Conservation (phyloP, 2,329 filamentous ascomycete genomes). For the Fusarium sp. region DNA sequence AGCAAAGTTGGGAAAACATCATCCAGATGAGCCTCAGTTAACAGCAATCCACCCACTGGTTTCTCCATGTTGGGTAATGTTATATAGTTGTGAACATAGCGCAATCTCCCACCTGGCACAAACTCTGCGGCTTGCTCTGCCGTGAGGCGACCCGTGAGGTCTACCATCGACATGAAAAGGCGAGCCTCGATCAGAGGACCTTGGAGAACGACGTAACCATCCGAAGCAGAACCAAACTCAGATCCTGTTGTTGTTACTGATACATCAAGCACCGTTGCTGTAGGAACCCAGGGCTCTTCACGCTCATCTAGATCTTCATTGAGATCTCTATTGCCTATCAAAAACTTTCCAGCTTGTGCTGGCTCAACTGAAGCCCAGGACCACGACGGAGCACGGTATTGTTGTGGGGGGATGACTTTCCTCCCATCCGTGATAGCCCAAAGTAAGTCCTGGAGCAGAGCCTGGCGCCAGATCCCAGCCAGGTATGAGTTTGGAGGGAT, state of each 20-base stretch:
- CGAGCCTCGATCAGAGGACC: constrained; percentile 37
- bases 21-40: constrained; percentile 23
- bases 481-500: constrained; percentile 28
- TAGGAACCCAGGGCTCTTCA: constrained; percentile 25
- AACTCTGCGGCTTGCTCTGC: constrained; percentile 36
- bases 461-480: constrained; percentile 36
- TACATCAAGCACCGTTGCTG: constrained; percentile 15
- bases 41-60: neutral
- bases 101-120: constrained; percentile 32
- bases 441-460: constrained; percentile 25
- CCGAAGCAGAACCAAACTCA: constrained; percentile 30
- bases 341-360: constrained; percentile 14
- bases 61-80: neutral
- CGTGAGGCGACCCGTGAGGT: constrained; percentile 28
- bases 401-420: constrained; percentile 33
- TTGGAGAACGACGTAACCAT: constrained; percentile 24
- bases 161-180: constrained; percentile 24
- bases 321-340: constrained; percentile 18
- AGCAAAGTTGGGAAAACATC: constrained; percentile 3
- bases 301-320: constrained; percentile 1
- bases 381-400: constrained; percentile 43
- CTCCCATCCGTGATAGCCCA: constrained; percentile 35
- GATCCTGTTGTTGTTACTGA: constrained; percentile 20
- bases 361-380: constrained; percentile 41
- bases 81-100: constrained; percentile 27